phyloP scores from a whole-genome alignment of 2,329 filamentous ascomycete species.

The Bipolaris victoriae region DNA sequence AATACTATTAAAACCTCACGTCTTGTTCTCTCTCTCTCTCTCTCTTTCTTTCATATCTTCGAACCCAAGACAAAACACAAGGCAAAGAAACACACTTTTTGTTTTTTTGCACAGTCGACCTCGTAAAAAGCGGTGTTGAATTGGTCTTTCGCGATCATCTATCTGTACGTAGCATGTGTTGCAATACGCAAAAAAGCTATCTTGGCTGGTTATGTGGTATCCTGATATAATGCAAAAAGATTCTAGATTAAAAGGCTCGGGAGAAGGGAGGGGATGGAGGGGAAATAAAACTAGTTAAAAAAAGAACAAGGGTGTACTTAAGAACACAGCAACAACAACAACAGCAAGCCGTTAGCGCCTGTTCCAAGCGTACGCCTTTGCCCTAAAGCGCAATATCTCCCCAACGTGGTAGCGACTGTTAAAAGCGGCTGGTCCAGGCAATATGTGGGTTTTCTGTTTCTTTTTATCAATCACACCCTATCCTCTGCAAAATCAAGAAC shows the following conservation, averaged over 20 bases:
- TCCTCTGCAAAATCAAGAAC: constrained; percentile 82
- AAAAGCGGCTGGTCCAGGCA: background rate
- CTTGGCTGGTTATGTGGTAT: constrained; percentile 9
- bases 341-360: constrained; percentile 4
- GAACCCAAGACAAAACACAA: too few relatives aligned
- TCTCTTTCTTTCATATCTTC: too few relatives aligned
- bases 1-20: too few relatives aligned
- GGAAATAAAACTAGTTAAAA: background rate
- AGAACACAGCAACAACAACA: background rate
- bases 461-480: constrained; percentile 48
- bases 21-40: background rate
- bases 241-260: background rate
- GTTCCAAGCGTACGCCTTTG: constrained; percentile 2
- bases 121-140: background rate
- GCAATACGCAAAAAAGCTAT: background rate
- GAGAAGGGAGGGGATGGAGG: background rate
- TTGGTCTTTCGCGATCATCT: background rate
- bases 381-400: background rate
- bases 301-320: background rate
- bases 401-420: background rate
- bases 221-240: background rate
- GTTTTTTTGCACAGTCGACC: background rate
- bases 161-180: background rate
- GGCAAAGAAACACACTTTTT: too few relatives aligned
- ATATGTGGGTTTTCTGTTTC: background rate